These are phyloP conservation scores for Trichoderma sp. DNA, from an alignment of 2,329 filamentous ascomycete species.

Conservation along the genomic window DNA sequence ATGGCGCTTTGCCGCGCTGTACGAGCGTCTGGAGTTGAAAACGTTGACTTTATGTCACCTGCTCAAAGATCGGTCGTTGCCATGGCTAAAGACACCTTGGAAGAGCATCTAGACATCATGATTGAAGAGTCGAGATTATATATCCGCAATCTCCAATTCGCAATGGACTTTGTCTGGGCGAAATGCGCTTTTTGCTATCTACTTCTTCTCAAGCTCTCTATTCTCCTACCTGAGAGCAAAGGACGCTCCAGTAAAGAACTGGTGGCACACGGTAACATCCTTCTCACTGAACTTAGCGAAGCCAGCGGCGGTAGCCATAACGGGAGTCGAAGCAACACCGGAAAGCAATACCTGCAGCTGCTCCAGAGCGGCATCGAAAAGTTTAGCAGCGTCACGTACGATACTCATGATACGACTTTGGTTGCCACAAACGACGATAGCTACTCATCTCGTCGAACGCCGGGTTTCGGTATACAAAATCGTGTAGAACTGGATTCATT, in stretches of 20 bases:
- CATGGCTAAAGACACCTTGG: conserved; percentile 55
- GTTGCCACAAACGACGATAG: neutral
- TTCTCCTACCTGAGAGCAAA: conserved; percentile 50
- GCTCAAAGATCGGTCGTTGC: conserved; percentile 52
- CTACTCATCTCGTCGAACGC: conserved; percentile 1
- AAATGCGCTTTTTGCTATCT: conserved; percentile 62
- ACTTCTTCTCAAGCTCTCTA: conserved; percentile 56
- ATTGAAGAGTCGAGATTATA: conserved; percentile 51
- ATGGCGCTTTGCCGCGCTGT: conserved; percentile 57
- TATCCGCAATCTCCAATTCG: conserved; percentile 55
- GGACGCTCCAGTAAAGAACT: conserved; percentile 31
- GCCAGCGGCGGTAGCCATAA: conserved; percentile 29
- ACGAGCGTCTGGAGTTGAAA: conserved; percentile 41
- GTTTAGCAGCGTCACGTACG: conserved; percentile 30
- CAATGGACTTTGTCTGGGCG: conserved; percentile 63
- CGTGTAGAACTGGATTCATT: conserved; percentile 57
- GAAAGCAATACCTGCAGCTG: conserved; percentile 37
- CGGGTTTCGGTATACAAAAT: neutral
- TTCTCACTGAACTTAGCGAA: conserved; percentile 36
- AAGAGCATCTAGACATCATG: conserved; percentile 54
- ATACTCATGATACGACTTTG: neutral
- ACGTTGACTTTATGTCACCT: conserved; percentile 50
- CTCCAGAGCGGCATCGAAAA: conserved; percentile 35
- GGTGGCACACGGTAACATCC: conserved; percentile 31
- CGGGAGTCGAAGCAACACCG: conserved; percentile 42